Base-by-base conservation (phyloP, 495 filamentous ascomycete species). In the Schizothecium vesticola region DNA sequence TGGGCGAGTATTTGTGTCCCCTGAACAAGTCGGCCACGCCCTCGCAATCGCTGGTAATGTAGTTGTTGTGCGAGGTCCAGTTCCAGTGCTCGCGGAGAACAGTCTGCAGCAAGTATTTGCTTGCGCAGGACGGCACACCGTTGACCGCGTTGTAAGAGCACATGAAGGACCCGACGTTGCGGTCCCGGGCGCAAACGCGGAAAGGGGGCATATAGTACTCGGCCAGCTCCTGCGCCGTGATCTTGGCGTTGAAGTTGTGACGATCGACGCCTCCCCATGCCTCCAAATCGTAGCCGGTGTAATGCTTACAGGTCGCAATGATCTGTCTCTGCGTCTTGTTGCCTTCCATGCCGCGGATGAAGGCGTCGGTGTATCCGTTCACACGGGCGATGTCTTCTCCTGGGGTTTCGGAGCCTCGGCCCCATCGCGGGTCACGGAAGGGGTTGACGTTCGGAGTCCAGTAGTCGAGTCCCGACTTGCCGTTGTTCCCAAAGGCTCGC, bases 361-460 rank as follows among this genome's bases (percentile, higher is more conserved):
- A 74, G 26, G 75, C 76, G 22, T 72, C 77, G 21, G 76, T 73
- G 36, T 76, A 82, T 22, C 76, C 71, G 61, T 80, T 78, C 72
- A 79, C 77, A 1, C 74, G 75, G 25, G 76, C 72, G 11, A 79
- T 66, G 67, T 82, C 82, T 68, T 83, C 81, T 26, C 79, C 80
- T 5, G 74, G 74, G 3, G 74, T 76, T 62, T 73, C 75, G 22
- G 65, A 63, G 11, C 74, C 76, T 3, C 81, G 69, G 1, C 82
- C 82, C 79, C 82, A 81, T 63, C 79, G 73, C 4, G 83, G 83
- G 56, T 83, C 80, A 36, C 75, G 75, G 79, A 88, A 91, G 1
- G 85, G 81, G 73, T 92, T 92, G 76, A 91, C 89, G 70, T 91
- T 89, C 1, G 89, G 89, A 0, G 89, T 85, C 79, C 87, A 92